Evolutionary conservation across 2,329 filamentous ascomycete genomes (phyloP).

Genomic region (Pseudogymnoascus sp.): DNA sequence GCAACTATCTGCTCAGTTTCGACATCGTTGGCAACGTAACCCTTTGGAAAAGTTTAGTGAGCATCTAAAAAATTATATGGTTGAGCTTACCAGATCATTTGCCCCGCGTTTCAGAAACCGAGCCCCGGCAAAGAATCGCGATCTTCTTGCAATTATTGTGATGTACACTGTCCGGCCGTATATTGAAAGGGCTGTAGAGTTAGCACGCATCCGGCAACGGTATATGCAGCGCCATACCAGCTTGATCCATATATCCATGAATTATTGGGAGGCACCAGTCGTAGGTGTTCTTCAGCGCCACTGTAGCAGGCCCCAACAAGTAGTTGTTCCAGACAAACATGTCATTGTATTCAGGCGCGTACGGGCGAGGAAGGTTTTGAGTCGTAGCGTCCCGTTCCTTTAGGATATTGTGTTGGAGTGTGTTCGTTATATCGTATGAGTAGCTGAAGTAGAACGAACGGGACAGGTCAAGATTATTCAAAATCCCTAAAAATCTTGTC

Average conservation of each 20-base stretch:
- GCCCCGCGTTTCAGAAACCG: slow-evolving; percentile 89
- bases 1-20: slow-evolving; percentile 98
- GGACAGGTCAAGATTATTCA: slow-evolving; percentile 85
- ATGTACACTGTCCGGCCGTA: slow-evolving; percentile 88
- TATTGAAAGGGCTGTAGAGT: slow-evolving; percentile 58
- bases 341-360: slow-evolving; percentile 64
- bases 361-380: slow-evolving; percentile 51
- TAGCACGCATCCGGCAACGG: neutral
- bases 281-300: slow-evolving; percentile 68
- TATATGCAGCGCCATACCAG: slow-evolving; percentile 36
- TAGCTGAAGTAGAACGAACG: slow-evolving; percentile 98
- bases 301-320: slow-evolving; percentile 66
- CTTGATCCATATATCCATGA: slow-evolving; percentile 92
- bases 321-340: slow-evolving; percentile 99
- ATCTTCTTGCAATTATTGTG: slow-evolving; percentile 85
- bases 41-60: slow-evolving; percentile 32
- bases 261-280: slow-evolving; percentile 96
- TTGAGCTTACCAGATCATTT: slow-evolving; percentile 62
- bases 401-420: slow-evolving; percentile 85
- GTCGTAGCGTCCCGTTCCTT: slow-evolving; percentile 66
- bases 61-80: neutral
- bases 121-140: slow-evolving; percentile 87
- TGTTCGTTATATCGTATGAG: slow-evolving; percentile 90
- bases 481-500: slow-evolving; percentile 75
- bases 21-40: slow-evolving; percentile 96